A percentile compares a stretch with the other conserved stretches of the same genome.
These are phyloP conservation scores for Rhododendron ferrugineum DNA, from an alignment of 148 eudicot species.

Conservation along the genomic window DNA sequence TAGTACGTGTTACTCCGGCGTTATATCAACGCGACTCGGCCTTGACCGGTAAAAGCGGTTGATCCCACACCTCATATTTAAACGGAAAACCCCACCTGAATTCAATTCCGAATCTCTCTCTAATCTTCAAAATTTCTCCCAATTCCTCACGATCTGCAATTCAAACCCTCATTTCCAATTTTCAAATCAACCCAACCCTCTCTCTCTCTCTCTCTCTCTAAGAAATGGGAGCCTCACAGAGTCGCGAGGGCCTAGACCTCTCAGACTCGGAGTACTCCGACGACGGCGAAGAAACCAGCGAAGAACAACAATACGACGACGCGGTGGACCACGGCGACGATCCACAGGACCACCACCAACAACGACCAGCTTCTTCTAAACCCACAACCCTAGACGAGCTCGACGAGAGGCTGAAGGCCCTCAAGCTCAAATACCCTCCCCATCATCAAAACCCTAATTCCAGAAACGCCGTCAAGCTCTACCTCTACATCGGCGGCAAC, in stretches of 20 bases:
- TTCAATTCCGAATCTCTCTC: background rate
- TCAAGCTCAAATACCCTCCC: constrained; percentile 56
- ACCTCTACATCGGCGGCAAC: constrained; percentile 70
- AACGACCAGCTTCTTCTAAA: constrained; percentile 3
- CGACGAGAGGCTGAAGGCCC: constrained; percentile 48
- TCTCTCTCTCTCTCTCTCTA: background rate
- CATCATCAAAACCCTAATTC: constrained; percentile 25
- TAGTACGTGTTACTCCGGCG: background rate
- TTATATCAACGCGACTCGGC: background rate
- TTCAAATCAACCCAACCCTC: background rate
- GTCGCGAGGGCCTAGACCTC: background rate
- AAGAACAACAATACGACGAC: constrained; percentile 26
- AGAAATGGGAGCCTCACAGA: constrained; percentile 3
- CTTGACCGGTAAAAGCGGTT: background rate
- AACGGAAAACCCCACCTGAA: background rate
- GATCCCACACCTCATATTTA: background rate
- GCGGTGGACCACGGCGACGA: constrained; percentile 24
- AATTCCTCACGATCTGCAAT: background rate
- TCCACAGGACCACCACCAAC: background rate
- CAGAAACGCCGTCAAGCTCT: constrained; percentile 59
- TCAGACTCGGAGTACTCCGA: background rate
- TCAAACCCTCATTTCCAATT: background rate
- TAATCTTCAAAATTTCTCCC: background rate
- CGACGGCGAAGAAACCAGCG: background rate
- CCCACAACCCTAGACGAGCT: constrained; percentile 47